Evolutionary conservation across 176 grass and related monocot genomes (phyloP), one percentile per base, ranked within the genome.

Genomic region (Canna indica): DNA sequence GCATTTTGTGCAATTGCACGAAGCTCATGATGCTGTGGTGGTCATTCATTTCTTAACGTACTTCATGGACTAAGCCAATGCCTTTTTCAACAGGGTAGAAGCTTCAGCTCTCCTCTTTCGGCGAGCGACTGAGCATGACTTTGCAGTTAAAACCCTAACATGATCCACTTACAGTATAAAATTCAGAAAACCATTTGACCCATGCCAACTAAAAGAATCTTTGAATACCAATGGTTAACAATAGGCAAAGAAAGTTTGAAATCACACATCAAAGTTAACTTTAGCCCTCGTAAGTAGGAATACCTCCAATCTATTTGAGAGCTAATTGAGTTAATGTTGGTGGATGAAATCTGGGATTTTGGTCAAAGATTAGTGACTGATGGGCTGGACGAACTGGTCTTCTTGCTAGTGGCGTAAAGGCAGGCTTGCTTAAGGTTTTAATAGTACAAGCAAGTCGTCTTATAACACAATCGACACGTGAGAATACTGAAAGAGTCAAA

Each of bases 51-150:
- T 32, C 68, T 10, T 5, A n/a, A 11, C 1, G 64, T 38, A 9
- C 11, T 47, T 30, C 25, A 50, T 70, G 59, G 69, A 76, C 76
- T 56, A 70, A 58, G 38, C 53, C 42, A 42, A 33, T 84, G 70
- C 54, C 65, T 88, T 29, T 72, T 71, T 81, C 50, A 80, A 93
- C 90, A 99, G 94, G 94, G 90, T 93, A 45, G 94, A 99, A 75
- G 94, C 94, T 57, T 99, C 94, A 58, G 80, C 94, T 36, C 86
- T 99, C 32, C 31, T 99, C 56, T 99, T 93, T 66, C 77, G 90
- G 41, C 89, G 82, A 0, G 94, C 87, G 47, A 88, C 80, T 32
- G 94, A 99, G 76, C 64, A 73, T 0, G 86, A 93, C 71, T 99
- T 88, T 76, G 64, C 81, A 25, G 90, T 99, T 78, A 85, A 80